These are phyloP conservation scores for Exophiala bonariae DNA, from an alignment of 2,329 filamentous ascomycete species.

Conservation along the genomic window DNA sequence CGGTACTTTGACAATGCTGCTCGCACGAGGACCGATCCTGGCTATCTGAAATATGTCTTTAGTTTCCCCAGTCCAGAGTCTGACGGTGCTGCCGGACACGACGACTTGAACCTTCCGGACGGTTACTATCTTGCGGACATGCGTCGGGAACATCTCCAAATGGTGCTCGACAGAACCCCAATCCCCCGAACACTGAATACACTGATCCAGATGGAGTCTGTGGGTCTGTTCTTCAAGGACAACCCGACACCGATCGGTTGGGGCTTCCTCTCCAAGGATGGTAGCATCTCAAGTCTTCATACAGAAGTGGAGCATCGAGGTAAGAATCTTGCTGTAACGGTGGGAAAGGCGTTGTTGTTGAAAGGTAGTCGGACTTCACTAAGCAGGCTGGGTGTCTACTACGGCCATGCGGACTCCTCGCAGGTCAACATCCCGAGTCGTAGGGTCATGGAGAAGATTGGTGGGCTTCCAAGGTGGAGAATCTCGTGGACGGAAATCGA, in stretches of 20 bases:
- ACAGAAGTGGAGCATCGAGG: slow-evolving; percentile 44
- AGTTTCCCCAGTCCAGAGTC: slow-evolving; percentile 18
- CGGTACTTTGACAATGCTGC: slow-evolving; percentile 26
- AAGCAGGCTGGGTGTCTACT: neutral
- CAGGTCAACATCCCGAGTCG: slow-evolving; percentile 37
- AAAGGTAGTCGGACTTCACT: slow-evolving; percentile 10
- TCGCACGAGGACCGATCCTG: slow-evolving; percentile 30
- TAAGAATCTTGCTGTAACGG: slow-evolving; percentile 34
- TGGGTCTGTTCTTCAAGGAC: slow-evolving; percentile 34
- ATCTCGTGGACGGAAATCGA: slow-evolving; percentile 41
- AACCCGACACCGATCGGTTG: slow-evolving; percentile 37
- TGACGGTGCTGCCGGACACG: neutral
- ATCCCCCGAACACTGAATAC: slow-evolving; percentile 39
- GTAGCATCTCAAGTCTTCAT: slow-evolving; percentile 39
- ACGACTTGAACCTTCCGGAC: slow-evolving; percentile 23
- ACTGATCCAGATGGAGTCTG: slow-evolving; percentile 34
- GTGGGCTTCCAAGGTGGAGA: slow-evolving; percentile 36
- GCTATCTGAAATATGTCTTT: slow-evolving; percentile 42
- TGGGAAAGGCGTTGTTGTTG: slow-evolving; percentile 37
- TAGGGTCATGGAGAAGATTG: slow-evolving; percentile 47
- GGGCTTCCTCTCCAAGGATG: slow-evolving; percentile 41
- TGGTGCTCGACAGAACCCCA: slow-evolving; percentile 40
- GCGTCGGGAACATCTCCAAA: slow-evolving; percentile 31
- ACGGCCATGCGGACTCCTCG: slow-evolving; percentile 38
- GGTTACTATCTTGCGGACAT: slow-evolving; percentile 18